These are phyloP conservation scores for Alliaria petiolata DNA, from an alignment of 345 rosid species.

Conservation along the genomic window DNA sequence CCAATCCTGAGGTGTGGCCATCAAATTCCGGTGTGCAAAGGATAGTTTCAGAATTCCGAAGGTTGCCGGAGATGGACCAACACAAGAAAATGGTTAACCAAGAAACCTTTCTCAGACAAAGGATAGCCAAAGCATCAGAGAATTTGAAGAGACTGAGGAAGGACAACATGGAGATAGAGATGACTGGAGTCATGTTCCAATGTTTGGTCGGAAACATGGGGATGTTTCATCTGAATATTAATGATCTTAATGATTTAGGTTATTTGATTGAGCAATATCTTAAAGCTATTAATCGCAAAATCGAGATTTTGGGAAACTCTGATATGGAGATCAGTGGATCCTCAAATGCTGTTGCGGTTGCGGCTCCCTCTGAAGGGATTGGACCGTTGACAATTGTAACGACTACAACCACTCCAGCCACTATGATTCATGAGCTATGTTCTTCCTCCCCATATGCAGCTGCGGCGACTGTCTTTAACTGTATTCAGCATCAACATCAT, in stretches of 20 bases:
- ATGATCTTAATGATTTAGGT: constrained; percentile 33
- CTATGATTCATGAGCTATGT: neutral
- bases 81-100: constrained; percentile 32
- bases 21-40: constrained; percentile 13
- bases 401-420: neutral
- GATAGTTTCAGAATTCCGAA: constrained; percentile 17
- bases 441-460: neutral
- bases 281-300: constrained; percentile 17
- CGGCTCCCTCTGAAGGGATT: neutral
- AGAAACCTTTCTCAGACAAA: constrained; percentile 21
- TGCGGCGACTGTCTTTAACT: neutral
- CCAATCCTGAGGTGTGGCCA: constrained; percentile 35
- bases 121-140: constrained; percentile 10
- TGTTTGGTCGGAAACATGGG: constrained; percentile 4
- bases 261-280: constrained; percentile 23
- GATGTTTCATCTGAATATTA: constrained; percentile 12
- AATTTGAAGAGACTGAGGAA: constrained; percentile 14
- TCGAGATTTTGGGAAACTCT: neutral
- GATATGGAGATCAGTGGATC: neutral
- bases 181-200: constrained; percentile 35
- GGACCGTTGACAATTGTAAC: neutral
- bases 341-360: neutral
- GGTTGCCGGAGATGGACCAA: constrained; percentile 31
- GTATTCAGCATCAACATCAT: neutral
- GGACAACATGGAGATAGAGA: constrained; percentile 24